phyloP scores from a whole-genome alignment of 768 basidiomycete genomes.

The Suillus occidentalis region DNA sequence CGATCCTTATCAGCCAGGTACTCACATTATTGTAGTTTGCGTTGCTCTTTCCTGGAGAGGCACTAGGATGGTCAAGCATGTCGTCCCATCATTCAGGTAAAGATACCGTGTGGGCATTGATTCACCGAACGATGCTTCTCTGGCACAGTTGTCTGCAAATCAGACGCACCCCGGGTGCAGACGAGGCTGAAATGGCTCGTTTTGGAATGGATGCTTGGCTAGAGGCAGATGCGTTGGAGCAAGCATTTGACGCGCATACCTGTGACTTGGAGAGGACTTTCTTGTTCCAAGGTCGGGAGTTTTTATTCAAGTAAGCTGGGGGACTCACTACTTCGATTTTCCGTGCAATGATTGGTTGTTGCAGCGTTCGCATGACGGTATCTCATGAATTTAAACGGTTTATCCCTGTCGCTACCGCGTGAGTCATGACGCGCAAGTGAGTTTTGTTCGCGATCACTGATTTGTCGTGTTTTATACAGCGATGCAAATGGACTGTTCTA shows the following conservation, averaged over 20 bases:
- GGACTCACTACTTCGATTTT: slow-evolving; percentile 1
- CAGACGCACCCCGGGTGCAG: slow-evolving; percentile 41
- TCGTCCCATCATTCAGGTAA: slow-evolving; percentile 42
- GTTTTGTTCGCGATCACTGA: slow-evolving; percentile 6
- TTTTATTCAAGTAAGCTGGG: slow-evolving; percentile 46
- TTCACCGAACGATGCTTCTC: slow-evolving; percentile 65
- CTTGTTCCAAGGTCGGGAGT: slow-evolving; percentile 70
- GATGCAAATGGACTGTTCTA: slow-evolving; percentile 48
- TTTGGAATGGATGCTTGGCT: slow-evolving; percentile 71
- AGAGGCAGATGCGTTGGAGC: slow-evolving; percentile 67
- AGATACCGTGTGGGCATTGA: slow-evolving; percentile 74
- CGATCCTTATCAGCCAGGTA: neutral
- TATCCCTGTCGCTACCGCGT: slow-evolving; percentile 60
- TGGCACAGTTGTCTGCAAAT: slow-evolving; percentile 74
- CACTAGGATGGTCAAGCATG: slow-evolving; percentile 38
- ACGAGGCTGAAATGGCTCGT: slow-evolving; percentile 53
- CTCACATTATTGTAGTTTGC: slow-evolving; percentile 48
- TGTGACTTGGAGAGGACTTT: slow-evolving; percentile 68
- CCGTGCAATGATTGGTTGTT: neutral
- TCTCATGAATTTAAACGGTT: slow-evolving; percentile 68
- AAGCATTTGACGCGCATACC: slow-evolving; percentile 59
- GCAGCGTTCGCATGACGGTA: slow-evolving; percentile 68
- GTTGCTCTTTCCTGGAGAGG: slow-evolving; percentile 76
- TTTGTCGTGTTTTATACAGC: slow-evolving; percentile 25
- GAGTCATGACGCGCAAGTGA: slow-evolving; percentile 21